Conservation (phyloP, 495 filamentous ascomycete genomes). For the Trichocladium antarcticum region DNA sequence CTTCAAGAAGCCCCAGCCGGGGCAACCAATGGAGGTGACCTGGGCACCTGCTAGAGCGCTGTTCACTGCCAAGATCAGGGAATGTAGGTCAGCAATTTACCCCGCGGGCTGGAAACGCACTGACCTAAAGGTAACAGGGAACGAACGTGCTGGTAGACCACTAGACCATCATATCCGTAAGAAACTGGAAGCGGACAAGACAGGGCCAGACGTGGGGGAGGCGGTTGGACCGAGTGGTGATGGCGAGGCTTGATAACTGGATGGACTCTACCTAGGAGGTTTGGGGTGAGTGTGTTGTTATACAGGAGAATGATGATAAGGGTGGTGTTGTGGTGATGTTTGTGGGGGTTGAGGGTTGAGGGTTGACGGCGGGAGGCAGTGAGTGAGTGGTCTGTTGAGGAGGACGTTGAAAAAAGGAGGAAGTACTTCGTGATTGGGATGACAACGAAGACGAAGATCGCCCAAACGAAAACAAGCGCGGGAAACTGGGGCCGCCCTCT, state of each 20-base stretch:
- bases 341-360: too few relatives aligned
- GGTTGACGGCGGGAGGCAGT: too few relatives aligned
- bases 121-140: slow-evolving; percentile 3
- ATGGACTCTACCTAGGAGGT: too few relatives aligned
- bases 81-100: background rate
- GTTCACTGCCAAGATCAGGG: background rate
- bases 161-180: background rate
- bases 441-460: too few relatives aligned
- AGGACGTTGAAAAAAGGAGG: too few relatives aligned
- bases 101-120: background rate
- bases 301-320: too few relatives aligned
- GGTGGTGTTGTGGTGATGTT: too few relatives aligned
- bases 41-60: slow-evolving; percentile 4
- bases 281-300: too few relatives aligned
- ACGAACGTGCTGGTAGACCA: background rate
- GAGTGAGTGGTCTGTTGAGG: too few relatives aligned
- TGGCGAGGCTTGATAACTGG: background rate
- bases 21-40: background rate
- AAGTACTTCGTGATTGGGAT: too few relatives aligned
- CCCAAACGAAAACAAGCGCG: too few relatives aligned
- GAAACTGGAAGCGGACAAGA: background rate
- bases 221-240: background rate
- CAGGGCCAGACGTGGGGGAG: background rate
- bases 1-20: slow-evolving; percentile 8
- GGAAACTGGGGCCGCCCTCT: too few relatives aligned